These are phyloP conservation scores for Paratinospora sagittata DNA, from an alignment of 164 flowering plant genomes.

Conservation along the genomic window DNA sequence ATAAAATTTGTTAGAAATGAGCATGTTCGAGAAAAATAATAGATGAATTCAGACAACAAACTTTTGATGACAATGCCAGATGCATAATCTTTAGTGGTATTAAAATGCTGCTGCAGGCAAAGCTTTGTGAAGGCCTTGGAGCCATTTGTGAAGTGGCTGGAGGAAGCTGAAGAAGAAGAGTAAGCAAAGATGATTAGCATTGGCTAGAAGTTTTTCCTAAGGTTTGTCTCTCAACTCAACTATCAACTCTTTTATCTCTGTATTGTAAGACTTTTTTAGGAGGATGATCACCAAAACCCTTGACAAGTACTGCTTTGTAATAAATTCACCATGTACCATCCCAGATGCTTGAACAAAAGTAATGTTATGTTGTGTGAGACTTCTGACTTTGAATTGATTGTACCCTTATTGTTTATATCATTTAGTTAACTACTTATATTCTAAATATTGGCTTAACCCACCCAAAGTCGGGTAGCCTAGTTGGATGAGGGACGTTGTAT, in stretches of 20 bases:
- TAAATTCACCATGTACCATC: background rate
- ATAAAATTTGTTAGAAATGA: too few species aligned
- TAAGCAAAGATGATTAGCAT: conserved; percentile 19
- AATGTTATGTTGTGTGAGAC: background rate
- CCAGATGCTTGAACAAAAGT: background rate
- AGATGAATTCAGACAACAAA: too few species aligned
- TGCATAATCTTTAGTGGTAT: background rate
- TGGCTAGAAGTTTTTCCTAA: background rate
- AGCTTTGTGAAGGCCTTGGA: conserved; percentile 84
- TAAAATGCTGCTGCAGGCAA: conserved; percentile 54
- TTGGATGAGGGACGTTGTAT: too few species aligned
- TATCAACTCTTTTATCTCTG: background rate
- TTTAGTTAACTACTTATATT: too few species aligned
- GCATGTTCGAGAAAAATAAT: too few species aligned
- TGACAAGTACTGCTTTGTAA: background rate
- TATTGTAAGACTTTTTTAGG: background rate
- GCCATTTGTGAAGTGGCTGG: conserved; percentile 95
- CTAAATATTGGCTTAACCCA: too few species aligned
- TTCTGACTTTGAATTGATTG: background rate
- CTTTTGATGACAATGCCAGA: background rate
- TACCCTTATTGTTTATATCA: too few species aligned
- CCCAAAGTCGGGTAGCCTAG: too few species aligned
- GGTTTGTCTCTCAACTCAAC: background rate
- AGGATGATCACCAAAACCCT: background rate
- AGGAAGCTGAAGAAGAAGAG: conserved; percentile 97